Evolutionary conservation across 2,329 filamentous ascomycete species (phyloP).

Genomic region (Graphilbum ipis-grandicollis): DNA sequence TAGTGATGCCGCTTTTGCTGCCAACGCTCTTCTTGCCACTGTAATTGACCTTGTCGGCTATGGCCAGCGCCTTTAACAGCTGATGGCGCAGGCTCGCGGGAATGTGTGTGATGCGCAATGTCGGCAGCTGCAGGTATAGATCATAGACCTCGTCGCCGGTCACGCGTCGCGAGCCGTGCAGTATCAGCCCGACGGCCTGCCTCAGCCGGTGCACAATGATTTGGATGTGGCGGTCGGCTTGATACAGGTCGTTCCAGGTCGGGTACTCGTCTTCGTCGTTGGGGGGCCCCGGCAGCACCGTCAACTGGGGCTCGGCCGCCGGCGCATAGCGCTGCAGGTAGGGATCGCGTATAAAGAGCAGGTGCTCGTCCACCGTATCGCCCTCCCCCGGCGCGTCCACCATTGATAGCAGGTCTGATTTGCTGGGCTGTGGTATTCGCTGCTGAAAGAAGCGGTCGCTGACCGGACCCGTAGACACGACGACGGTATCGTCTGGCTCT

Average conservation of each 20-base stretch:
- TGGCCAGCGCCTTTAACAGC: slow-evolving; percentile 52
- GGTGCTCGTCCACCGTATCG: slow-evolving; percentile 32
- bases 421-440: slow-evolving; percentile 7
- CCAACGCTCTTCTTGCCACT: too few species aligned
- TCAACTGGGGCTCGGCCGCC: slow-evolving; percentile 28
- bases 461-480: not conserved
- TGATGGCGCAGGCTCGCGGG: slow-evolving; percentile 35
- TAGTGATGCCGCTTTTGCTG: too few species aligned
- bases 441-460: slow-evolving; percentile 1
- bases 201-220: slow-evolving; percentile 20
- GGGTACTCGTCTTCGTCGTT: slow-evolving; percentile 30
- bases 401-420: slow-evolving; percentile 32
- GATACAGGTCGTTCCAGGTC: slow-evolving; percentile 20
- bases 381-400: slow-evolving; percentile 32
- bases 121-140: slow-evolving; percentile 30
- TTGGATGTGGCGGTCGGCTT: slow-evolving; percentile 17
- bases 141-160: slow-evolving; percentile 28
- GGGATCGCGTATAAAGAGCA: slow-evolving; percentile 33
- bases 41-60: slow-evolving; percentile 37
- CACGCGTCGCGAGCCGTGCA: slow-evolving; percentile 23
- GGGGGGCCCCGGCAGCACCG: slow-evolving; percentile 29
- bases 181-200: slow-evolving; percentile 21
- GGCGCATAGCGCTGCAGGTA: slow-evolving; percentile 35
- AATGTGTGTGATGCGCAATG: slow-evolving; percentile 33
- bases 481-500: not conserved